Percentiles rank a stretch among this genome's conserved stretches.
phyloP scores from a whole-genome alignment of 306 rosid species.

The Dryas octopetala region DNA sequence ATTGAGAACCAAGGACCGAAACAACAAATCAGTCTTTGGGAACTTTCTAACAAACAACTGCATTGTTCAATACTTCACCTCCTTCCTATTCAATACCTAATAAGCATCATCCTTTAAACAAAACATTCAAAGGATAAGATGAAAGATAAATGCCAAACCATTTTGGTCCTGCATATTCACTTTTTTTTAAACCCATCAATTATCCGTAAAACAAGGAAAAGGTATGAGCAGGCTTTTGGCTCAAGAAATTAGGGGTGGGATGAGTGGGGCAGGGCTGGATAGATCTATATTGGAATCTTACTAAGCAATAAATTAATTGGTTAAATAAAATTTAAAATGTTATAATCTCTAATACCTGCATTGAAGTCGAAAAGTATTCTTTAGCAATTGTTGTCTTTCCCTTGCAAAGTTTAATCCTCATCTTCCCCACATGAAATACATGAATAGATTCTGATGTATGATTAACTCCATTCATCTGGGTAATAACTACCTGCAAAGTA shows the following conservation, averaged over 20 bases:
- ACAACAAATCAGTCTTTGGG: too few species aligned
- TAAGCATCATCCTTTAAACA: not conserved
- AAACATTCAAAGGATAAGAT: not conserved
- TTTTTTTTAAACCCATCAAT: not conserved
- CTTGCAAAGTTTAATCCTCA: slow-evolving; percentile 85
- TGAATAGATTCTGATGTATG: slow-evolving; percentile 73
- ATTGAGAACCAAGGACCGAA: not conserved
- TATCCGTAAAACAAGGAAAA: not conserved
- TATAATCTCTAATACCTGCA: slow-evolving; percentile 60
- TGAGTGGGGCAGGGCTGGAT: not conserved
- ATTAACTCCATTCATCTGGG: slow-evolving; percentile 70
- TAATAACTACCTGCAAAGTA: slow-evolving; percentile 69
- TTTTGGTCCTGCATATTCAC: not conserved
- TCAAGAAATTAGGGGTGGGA: not conserved
- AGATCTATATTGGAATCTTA: not conserved
- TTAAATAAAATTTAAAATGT: not conserved
- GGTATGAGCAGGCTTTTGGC: not conserved
- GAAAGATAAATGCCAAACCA: not conserved
- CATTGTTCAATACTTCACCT: not conserved
- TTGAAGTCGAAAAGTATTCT: slow-evolving; percentile 78
- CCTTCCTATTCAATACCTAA: not conserved
- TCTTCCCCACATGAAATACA: slow-evolving; percentile 76
- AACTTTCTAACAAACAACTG: not conserved
- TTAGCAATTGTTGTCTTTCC: slow-evolving; percentile 66
- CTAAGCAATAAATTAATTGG: not conserved